Conservation (phyloP, 202 grass and related monocot genomes). For the Carex sylvatica region DNA sequence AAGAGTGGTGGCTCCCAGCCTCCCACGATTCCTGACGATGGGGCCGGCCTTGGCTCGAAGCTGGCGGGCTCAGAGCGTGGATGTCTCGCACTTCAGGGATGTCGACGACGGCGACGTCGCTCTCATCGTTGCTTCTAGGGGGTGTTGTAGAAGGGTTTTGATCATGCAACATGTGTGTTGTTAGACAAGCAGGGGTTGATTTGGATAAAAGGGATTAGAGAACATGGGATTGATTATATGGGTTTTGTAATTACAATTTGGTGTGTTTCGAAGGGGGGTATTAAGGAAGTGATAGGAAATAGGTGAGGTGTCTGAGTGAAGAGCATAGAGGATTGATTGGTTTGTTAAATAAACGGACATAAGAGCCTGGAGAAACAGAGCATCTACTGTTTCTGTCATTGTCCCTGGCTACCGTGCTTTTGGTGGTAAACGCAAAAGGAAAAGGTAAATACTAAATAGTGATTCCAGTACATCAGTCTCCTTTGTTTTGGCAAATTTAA, state of each 20-base stretch:
- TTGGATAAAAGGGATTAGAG: not conserved
- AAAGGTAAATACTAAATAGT: not conserved
- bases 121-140: not conserved
- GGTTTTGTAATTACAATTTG: constrained; percentile 8
- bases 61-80: constrained; percentile 26
- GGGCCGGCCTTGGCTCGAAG: constrained; percentile 31
- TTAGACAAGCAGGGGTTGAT: constrained; percentile 18
- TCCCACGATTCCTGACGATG: constrained; percentile 49
- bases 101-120: constrained; percentile 27
- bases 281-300: constrained; percentile 19
- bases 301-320: constrained; percentile 19
- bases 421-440: not conserved
- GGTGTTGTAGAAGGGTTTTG: constrained; percentile 24
- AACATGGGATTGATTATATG: constrained; percentile 16
- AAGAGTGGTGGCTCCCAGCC: constrained; percentile 52
- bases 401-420: not conserved
- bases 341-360: constrained; percentile 5
- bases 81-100: constrained; percentile 41
- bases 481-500: not conserved
- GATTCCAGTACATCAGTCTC: not conserved
- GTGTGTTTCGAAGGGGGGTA: not conserved
- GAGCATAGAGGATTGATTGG: constrained; percentile 16
- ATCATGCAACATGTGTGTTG: constrained; percentile 27
- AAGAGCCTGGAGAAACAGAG: not conserved
- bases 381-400: constrained; percentile 3